Evolutionary conservation across 176 grass and related monocot species (phyloP), one percentile per base, ranked within the genome.

Genomic region (Alopecurus myosuroides): DNA sequence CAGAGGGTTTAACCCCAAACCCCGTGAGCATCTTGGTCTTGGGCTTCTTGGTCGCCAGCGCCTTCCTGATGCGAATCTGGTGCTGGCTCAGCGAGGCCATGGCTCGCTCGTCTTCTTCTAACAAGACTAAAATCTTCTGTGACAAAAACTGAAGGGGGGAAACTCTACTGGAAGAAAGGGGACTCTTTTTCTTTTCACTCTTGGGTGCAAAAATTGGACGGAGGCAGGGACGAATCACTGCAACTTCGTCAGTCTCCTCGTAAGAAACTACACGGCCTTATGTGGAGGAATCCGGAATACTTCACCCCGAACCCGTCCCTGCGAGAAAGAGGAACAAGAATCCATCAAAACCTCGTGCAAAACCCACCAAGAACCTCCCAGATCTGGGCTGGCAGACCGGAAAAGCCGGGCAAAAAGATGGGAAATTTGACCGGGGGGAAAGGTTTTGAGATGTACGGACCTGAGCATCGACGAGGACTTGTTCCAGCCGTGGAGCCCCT

Each of bases 251-350:
- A 92, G 35, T 85, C 81, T 80, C 86, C 88, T 86, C 78, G 72
- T 85, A 77, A 94, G 86, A 91, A 89, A 22, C 61, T 29, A 71
- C 88, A 92, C 64, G 81, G 80, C 67, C 81, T 82, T 97, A 97
- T 97, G 91, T 94, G 95, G 76, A 92, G 95, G 89, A 94, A 97
- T 34, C 95, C 95, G 68, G 90, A 91, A 88, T 94, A 94, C 80
- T 94, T 97, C 23, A 97, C 92, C 84, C 95, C 92, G 86, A 94
- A 94, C 46, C 94, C 92, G 82, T 92, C 90, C 83, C 94, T 97
- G 94, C 76, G 45, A 48, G 41, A 40, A 12, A 85, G 22, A 4
- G 6, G 7, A 33, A 18, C 3, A 55, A 40, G 7, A 36, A 81
- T 28, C 82, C 37, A 50, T 66, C 48, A 84, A 68, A 90, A 90